Conservation (phyloP, 108 stramenopile species). For the Mediolabrus comicus region DNA sequence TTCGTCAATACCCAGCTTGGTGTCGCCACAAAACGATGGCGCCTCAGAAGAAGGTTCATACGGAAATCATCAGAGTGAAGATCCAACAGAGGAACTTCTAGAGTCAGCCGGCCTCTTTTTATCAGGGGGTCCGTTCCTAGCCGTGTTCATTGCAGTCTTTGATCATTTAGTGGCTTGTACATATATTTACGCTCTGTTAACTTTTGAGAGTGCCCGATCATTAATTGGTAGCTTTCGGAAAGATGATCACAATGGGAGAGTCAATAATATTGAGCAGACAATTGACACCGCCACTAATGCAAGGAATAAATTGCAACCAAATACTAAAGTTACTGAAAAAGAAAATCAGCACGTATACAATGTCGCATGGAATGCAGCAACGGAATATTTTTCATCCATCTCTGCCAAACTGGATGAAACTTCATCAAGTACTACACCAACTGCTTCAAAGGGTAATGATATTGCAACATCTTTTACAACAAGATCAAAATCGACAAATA, state of each 20-base stretch:
- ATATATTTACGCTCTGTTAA: conserved; percentile 8
- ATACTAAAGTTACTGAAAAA: not conserved
- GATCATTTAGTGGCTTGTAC: conserved; percentile 26
- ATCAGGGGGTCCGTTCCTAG: conserved; percentile 48
- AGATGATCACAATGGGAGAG: not conserved
- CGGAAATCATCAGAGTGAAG: conserved; percentile 20
- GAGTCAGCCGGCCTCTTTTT: conserved; percentile 56
- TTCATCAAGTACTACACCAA: not conserved
- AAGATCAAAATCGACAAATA: conserved; percentile 29
- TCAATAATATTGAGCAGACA: not conserved
- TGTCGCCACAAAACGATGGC: not conserved
- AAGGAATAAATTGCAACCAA: not conserved
- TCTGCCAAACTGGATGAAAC: conserved; percentile 21
- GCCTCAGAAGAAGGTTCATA: not conserved
- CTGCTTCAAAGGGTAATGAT: not conserved
- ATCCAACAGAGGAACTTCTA: conserved; percentile 63
- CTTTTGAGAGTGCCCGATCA: not conserved
- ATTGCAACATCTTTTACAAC: not conserved
- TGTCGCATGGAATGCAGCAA: conserved; percentile 47
- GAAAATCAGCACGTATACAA: conserved; percentile 10
- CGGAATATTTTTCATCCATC: conserved; percentile 35
- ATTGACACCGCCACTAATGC: not conserved
- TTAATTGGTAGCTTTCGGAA: not conserved
- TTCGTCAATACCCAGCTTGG: conserved; percentile 11
- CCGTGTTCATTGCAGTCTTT: conserved; percentile 27